phyloP scores from a whole-genome alignment of 2,329 filamentous ascomycete species.

The Metarhizium rileyi region DNA sequence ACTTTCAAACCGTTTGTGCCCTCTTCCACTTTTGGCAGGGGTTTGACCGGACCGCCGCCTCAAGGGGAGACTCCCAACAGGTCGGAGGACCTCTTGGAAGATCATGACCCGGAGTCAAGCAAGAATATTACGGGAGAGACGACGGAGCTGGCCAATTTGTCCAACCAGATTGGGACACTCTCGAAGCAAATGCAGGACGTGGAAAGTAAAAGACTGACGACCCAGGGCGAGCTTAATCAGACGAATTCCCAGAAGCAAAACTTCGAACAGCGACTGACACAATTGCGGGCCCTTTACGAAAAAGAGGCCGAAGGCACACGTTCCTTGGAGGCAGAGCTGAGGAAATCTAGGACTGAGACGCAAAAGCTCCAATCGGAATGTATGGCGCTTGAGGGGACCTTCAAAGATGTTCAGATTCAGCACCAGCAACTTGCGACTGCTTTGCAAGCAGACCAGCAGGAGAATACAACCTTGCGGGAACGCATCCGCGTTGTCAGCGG shows the following conservation, averaged over 20 bases:
- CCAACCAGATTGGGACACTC: conserved; percentile 85
- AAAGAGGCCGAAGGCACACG: conserved; percentile 85
- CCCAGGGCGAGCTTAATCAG: conserved; percentile 74
- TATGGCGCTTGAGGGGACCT: conserved; percentile 69
- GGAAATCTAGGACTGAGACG: conserved; percentile 66
- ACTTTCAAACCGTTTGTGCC: conserved; percentile 87
- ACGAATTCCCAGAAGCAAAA: conserved; percentile 82
- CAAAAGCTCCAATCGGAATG: conserved; percentile 77
- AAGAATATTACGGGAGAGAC: conserved; percentile 84
- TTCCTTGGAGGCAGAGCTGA: conserved; percentile 73
- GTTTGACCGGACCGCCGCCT: conserved; percentile 62
- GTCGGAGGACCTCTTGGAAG: conserved; percentile 80
- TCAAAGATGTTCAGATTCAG: conserved; percentile 73
- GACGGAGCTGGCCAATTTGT: conserved; percentile 86
- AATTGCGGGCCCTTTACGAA: conserved; percentile 82
- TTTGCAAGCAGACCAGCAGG: conserved; percentile 77
- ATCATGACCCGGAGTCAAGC: conserved; percentile 79
- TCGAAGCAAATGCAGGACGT: conserved; percentile 93
- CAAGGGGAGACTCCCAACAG: conserved; percentile 44
- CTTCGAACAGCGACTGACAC: conserved; percentile 79
- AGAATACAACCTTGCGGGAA: conserved; percentile 79
- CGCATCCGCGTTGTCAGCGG: conserved; percentile 74
- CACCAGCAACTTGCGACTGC: conserved; percentile 66
- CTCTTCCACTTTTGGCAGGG: conserved; percentile 84
- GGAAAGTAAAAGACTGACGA: conserved; percentile 67